phyloP scores from a whole-genome alignment of 1,139 yeast species.

The Pichia sp. region DNA sequence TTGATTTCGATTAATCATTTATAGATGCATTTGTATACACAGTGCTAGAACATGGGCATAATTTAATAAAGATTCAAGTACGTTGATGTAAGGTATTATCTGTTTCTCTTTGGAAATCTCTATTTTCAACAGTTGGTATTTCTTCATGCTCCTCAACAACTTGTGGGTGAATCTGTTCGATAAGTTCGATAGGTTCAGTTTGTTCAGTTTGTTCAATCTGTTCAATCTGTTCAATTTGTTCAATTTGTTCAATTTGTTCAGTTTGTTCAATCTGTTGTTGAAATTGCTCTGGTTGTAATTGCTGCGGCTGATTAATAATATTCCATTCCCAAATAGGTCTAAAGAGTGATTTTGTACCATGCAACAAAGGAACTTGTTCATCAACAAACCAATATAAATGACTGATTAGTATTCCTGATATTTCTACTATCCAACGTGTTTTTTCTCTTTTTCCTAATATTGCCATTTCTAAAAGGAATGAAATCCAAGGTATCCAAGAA shows the following conservation, averaged over 20 bases:
- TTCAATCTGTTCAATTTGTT: background rate
- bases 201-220: background rate
- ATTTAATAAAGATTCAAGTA: background rate
- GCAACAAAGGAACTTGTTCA: constrained; percentile 39
- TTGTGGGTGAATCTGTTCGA: background rate
- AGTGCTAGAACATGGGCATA: too few relatives aligned
- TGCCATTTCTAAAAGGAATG: constrained; percentile 16
- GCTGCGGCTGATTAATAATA: background rate
- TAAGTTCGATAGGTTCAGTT: background rate
- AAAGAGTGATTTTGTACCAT: constrained; percentile 26
- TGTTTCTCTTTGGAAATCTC: constrained; percentile 6
- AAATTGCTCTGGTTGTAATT: background rate
- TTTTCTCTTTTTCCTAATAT: constrained; percentile 1
- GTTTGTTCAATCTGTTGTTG: background rate
- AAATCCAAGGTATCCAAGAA: constrained; percentile 36
- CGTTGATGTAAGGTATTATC: constrained; percentile 6
- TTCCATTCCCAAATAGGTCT: constrained; percentile 30
- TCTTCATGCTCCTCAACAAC: background rate
- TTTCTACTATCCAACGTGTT: constrained; percentile 24
- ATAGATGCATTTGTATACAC: too few relatives aligned
- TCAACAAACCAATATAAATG: constrained; percentile 38
- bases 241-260: background rate
- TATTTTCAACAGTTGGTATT: background rate
- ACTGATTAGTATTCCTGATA: constrained; percentile 39
- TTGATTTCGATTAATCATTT: background rate